These are phyloP conservation scores for Bacterosira constricta DNA, from an alignment of 108 stramenopile species.

Conservation along the genomic window DNA sequence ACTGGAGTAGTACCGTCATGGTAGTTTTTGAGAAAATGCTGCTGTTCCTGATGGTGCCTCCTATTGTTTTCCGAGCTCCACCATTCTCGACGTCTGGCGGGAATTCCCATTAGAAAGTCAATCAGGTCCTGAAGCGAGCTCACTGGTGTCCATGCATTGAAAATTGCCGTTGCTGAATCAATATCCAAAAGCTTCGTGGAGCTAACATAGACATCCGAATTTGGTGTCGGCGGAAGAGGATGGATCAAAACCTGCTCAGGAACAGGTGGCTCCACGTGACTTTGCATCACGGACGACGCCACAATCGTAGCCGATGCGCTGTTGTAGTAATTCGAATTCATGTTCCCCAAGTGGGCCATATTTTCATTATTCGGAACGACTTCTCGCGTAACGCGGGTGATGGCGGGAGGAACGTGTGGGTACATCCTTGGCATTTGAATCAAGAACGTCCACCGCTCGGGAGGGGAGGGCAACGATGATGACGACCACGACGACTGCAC, in stretches of 20 bases:
- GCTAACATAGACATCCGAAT: conserved; percentile 1
- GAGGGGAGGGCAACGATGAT: conserved; percentile 4
- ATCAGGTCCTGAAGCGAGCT: conserved; percentile 59
- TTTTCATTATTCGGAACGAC: conserved; percentile 21
- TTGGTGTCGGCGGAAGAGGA: conserved; percentile 9
- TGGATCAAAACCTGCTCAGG: conserved; percentile 26
- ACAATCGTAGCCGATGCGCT: conserved; percentile 30
- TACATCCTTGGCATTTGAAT: conserved; percentile 80
- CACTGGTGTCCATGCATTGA: conserved; percentile 61
- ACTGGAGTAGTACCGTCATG: not conserved
- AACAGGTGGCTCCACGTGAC: conserved; percentile 38
- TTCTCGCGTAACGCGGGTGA: conserved; percentile 51
- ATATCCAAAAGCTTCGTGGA: conserved; percentile 23
- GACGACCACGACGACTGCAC: not conserved
- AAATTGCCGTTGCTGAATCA: conserved; percentile 48
- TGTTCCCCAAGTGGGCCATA: too few species aligned
- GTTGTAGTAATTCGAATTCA: conserved; percentile 6
- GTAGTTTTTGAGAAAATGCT: not conserved
- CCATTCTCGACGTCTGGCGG: conserved; percentile 36
- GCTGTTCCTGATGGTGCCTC: conserved; percentile 11
- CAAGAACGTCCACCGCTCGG: conserved; percentile 47
- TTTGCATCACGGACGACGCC: conserved; percentile 51
- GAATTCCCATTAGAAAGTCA: conserved; percentile 51
- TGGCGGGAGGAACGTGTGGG: conserved; percentile 65
- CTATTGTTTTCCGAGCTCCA: conserved; percentile 30